Conservation (phyloP, 1,284 basidiomycete genomes). For the Hymenochaete sp. region DNA sequence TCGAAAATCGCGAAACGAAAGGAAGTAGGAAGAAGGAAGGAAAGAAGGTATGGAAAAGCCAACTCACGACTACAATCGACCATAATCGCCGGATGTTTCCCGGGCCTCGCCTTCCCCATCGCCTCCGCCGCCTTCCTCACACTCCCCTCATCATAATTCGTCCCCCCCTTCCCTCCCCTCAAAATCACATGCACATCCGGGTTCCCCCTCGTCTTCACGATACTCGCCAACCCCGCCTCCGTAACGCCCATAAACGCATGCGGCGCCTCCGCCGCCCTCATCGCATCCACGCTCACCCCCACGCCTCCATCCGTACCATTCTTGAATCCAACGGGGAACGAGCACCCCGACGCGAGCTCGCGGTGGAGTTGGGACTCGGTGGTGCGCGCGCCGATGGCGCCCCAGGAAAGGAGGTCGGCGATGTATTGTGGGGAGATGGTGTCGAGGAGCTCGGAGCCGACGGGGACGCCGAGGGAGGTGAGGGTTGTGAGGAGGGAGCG, state of each 20-base stretch:
- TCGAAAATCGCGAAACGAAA: slow-evolving; percentile 14
- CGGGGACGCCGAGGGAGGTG: slow-evolving; percentile 81
- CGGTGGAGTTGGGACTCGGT: slow-evolving; percentile 92
- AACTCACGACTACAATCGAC: slow-evolving; percentile 69
- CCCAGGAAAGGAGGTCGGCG: slow-evolving; percentile 85
- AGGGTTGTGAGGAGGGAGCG: slow-evolving; percentile 87
- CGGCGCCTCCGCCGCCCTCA: slow-evolving; percentile 85
- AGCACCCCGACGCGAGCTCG: slow-evolving; percentile 84
- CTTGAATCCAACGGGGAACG: slow-evolving; percentile 96
- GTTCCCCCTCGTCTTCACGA: slow-evolving; percentile 93
- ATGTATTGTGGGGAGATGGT: slow-evolving; percentile 87
- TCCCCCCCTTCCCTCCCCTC: slow-evolving; percentile 81
- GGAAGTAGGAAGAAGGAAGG: slow-evolving; percentile 13
- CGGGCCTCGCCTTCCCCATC: slow-evolving; percentile 65
- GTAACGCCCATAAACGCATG: slow-evolving; percentile 99
- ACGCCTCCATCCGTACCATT: slow-evolving; percentile 94
- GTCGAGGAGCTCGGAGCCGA: slow-evolving; percentile 92
- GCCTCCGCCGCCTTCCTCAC: slow-evolving; percentile 63
- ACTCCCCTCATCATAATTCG: slow-evolving; percentile 74
- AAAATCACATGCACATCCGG: slow-evolving; percentile 90
- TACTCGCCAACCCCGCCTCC: slow-evolving; percentile 87
- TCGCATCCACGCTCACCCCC: slow-evolving; percentile 87
- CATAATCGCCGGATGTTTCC: slow-evolving; percentile 70
- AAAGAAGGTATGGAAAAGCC: slow-evolving; percentile 13
- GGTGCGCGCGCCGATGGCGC: slow-evolving; percentile 94